Percentiles rank a stretch among this genome's conserved stretches.
Conservation (phyloP, 441 rosid species). For the Raphanus hybrid region DNA sequence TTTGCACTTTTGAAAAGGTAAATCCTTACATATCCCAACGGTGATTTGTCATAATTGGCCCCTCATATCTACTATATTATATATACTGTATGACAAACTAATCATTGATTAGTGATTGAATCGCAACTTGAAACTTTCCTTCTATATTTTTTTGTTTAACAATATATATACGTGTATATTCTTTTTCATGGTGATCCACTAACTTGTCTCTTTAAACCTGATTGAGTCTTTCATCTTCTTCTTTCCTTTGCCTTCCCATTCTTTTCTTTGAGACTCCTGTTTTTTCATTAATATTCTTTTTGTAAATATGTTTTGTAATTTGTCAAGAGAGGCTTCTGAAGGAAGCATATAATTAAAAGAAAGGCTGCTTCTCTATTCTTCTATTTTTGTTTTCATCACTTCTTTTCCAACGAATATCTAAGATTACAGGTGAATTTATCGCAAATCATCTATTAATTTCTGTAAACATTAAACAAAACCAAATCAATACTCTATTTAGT, state of each 20-base stretch:
- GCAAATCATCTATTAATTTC: not conserved
- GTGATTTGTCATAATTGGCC: conserved; percentile 26
- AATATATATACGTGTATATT: conserved; percentile 28
- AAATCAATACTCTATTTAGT: not conserved
- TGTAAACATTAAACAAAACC: conserved; percentile 1
- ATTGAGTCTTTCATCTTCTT: conserved; percentile 27
- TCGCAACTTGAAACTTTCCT: conserved; percentile 28
- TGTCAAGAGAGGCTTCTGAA: conserved; percentile 19
- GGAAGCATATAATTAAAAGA: conserved; percentile 32
- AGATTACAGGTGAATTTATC: conserved; percentile 29
- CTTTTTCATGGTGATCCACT: conserved; percentile 45
- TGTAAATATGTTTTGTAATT: conserved; percentile 35
- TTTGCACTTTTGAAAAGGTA: not conserved
- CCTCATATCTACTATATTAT: conserved; percentile 22
- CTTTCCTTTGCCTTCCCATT: conserved; percentile 20
- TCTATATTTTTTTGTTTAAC: not conserved
- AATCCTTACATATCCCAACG: not conserved
- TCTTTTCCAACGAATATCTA: not conserved
- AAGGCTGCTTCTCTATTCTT: conserved; percentile 28
- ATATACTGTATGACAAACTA: conserved; percentile 17
- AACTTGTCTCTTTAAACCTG: conserved; percentile 35
- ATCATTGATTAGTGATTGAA: conserved; percentile 34
- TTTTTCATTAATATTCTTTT: conserved; percentile 5
- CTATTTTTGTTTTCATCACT: not conserved
- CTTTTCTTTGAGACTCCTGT: conserved; percentile 11